These are phyloP conservation scores for Rhodamnia rubescens DNA, from an alignment of 345 rosid species.

Conservation along the genomic window DNA sequence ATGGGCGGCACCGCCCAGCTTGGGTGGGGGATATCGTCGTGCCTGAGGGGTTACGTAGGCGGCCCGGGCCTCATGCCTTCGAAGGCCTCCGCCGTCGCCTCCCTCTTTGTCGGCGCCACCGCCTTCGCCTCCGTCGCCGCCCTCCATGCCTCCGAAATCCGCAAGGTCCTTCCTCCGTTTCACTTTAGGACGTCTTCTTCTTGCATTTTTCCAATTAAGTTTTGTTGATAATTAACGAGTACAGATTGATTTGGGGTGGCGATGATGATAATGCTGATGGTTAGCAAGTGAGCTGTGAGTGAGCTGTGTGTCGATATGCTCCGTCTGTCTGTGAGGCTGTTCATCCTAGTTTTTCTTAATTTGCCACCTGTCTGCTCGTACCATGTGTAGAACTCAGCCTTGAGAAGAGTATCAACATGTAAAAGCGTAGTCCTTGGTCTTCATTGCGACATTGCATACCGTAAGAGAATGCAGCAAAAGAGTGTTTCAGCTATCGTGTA, in stretches of 20 bases:
- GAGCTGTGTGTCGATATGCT: background rate
- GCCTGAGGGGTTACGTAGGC: slow-evolving; percentile 42
- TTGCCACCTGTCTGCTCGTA: background rate
- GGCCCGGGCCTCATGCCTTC: slow-evolving; percentile 34
- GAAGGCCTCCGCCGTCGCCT: too few species aligned
- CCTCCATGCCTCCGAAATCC: too few species aligned
- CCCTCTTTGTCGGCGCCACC: too few species aligned
- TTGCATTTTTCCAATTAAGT: too few species aligned
- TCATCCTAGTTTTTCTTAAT: background rate
- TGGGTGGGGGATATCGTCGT: slow-evolving; percentile 34
- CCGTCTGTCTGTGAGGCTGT: background rate
- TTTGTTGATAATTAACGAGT: background rate
- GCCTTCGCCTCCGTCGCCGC: too few species aligned
- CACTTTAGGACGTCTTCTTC: too few species aligned
- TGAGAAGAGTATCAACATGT: background rate
- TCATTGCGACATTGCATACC: background rate
- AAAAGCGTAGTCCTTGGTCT: background rate
- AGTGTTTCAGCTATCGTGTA: background rate
- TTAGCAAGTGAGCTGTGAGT: too few species aligned
- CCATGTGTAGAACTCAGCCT: background rate
- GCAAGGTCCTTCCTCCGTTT: too few species aligned
- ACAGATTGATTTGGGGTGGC: background rate
- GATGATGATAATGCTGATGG: background rate
- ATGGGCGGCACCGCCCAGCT: slow-evolving; percentile 30
- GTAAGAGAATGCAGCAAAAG: background rate